Evolutionary conservation across 2,329 filamentous ascomycete genomes (phyloP), one percentile per base, ranked within the genome.

Genomic region (Chaetothyriales sp.): DNA sequence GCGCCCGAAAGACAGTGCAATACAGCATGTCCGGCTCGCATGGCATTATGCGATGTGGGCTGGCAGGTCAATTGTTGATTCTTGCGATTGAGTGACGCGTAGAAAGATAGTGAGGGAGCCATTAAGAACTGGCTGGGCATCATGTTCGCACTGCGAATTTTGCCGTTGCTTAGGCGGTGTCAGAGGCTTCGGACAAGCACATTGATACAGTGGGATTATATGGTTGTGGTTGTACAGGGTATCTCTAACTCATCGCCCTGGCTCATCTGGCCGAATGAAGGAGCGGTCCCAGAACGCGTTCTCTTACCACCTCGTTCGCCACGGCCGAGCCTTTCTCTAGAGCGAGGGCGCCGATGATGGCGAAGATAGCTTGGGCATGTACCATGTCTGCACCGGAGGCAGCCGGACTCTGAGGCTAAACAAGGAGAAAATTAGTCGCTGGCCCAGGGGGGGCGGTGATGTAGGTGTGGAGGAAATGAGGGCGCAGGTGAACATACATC

Each of bases 1-100:
- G 83, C 83, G 77, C 76, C 82, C 81, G 77, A 74, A 68, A 89
- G 86, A 90, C 85, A 90, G 85, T 89, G 79, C 84, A 83, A 78
- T 75, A 75, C 81, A 81, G 80, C 75, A 76, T 69, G 72, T 70
- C 73, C 72, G 67, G 73, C 68, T 67, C 73, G 70, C 64, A 68
- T 72, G 74, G 71, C 83, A 76, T 89, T 85, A 79, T 88, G 84
- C 74, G 71, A 71, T 73, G 65, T 69, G 69, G 68, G 62, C 66
- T 74, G 73, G 57, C 70, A 63, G 66, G 68, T 72, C 69, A 68
- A 70, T 84, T 82, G 80, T 76, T 81, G 77, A 69, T 69, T 62
- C 62, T 73, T 77, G 76, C 75, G 77, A 80, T 80, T 72, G 64
- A 70, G 73, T 70, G 73, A 70, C 71, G 76, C 76, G 74, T 62